phyloP scores from a whole-genome alignment of 1,139 yeast species.

The Suhomyces yuchorum region DNA sequence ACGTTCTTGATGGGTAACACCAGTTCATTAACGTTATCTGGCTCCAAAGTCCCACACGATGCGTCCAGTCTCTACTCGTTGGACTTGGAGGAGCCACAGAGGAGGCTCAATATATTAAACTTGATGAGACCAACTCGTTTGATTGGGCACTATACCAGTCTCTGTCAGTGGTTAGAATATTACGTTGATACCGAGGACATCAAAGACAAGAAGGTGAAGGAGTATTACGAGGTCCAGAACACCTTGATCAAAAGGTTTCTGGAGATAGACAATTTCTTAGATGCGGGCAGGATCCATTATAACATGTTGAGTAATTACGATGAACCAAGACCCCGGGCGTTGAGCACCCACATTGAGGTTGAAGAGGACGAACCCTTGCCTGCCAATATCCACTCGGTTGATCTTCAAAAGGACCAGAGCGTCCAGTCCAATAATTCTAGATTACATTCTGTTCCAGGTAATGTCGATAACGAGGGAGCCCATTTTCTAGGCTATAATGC shows the following conservation, averaged over 20 bases:
- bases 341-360: constrained; percentile 29
- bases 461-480: constrained; percentile 58
- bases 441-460: constrained; percentile 57
- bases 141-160: constrained; percentile 53
- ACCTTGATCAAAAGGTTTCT: constrained; percentile 56
- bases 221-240: constrained; percentile 57
- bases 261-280: constrained; percentile 67
- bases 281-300: constrained; percentile 65
- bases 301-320: constrained; percentile 67
- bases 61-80: constrained; percentile 21
- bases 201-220: constrained; percentile 25
- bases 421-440: constrained; percentile 21
- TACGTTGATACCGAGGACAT: constrained; percentile 26
- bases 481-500: constrained; percentile 52
- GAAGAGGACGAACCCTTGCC: constrained; percentile 15
- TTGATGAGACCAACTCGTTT: constrained; percentile 56
- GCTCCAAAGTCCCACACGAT: constrained; percentile 13
- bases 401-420: constrained; percentile 6
- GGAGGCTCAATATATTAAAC: constrained; percentile 34
- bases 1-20: constrained; percentile 5
- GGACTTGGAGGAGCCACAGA: constrained; percentile 27
- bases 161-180: constrained; percentile 52
- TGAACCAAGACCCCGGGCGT: constrained; percentile 27
- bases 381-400: not conserved
- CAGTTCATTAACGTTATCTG: constrained; percentile 8